A percentile compares a stretch with the other conserved stretches of the same genome.
Evolutionary conservation across 2,329 filamentous ascomycete genomes (phyloP).

Genomic region (Colletotrichum horii): DNA sequence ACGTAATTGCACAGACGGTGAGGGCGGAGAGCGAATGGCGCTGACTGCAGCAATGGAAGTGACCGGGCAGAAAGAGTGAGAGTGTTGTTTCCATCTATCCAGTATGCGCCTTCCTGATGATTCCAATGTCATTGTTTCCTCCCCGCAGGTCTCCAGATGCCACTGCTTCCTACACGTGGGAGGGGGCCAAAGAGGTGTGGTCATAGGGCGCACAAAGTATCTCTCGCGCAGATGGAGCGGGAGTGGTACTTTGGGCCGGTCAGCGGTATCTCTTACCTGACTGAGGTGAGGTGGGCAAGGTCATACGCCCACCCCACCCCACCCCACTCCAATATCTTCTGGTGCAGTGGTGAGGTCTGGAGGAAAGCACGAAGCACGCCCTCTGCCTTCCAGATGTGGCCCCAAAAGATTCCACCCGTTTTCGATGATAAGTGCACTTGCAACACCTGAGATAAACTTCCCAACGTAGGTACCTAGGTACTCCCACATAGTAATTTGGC

Average conservation of each 20-base stretch:
- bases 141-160: conserved; percentile 1
- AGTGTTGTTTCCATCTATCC: background rate
- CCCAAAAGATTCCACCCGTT: background rate
- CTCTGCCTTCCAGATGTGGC: background rate
- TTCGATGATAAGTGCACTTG: background rate
- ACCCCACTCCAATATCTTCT: background rate
- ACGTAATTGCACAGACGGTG: background rate
- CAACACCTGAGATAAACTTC: background rate
- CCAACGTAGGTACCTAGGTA: background rate
- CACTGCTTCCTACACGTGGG: conserved; percentile 18
- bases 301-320: conserved; percentile 14
- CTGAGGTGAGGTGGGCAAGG: no score
- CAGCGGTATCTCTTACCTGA: background rate
- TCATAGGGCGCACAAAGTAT: background rate
- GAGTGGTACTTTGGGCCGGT: background rate
- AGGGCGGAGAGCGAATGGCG: background rate
- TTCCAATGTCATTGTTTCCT: background rate
- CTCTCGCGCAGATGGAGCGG: background rate
- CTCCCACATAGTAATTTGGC: background rate
- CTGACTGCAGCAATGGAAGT: background rate
- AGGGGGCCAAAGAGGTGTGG: background rate
- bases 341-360: no score
- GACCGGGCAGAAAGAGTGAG: background rate
- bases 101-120: background rate
- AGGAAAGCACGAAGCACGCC: background rate